Conservation (phyloP, 306 rosid genomes). For the Cicer cuneatum region DNA sequence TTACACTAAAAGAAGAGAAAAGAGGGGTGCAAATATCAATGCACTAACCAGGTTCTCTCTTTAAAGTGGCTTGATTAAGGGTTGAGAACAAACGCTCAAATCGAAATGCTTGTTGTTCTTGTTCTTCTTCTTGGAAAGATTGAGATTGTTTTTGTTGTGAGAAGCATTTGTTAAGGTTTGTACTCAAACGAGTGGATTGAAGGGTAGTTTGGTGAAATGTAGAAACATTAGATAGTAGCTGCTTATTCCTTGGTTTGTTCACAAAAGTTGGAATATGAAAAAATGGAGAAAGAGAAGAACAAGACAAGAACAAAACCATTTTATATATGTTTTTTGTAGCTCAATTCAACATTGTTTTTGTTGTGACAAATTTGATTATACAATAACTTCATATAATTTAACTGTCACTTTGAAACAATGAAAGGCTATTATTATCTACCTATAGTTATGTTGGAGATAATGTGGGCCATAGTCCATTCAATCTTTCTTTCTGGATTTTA, state of each 20-base stretch:
- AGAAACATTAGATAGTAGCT: conserved; percentile 25
- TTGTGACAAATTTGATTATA: conserved; percentile 27
- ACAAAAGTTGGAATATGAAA: conserved; percentile 32
- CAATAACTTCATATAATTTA: neutral
- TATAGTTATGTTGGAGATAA: conserved; percentile 36
- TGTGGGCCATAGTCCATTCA: conserved; percentile 45
- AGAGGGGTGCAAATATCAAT: neutral
- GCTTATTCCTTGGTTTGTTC: conserved; percentile 39
- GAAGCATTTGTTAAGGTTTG: conserved; percentile 49
- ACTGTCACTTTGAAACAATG: neutral
- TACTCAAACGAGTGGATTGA: conserved; percentile 33
- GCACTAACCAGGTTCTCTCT: conserved; percentile 77
- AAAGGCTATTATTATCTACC: conserved; percentile 5
- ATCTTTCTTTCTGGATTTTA: neutral
- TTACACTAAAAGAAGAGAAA: neutral
- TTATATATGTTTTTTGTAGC: conserved; percentile 29
- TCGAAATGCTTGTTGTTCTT: conserved; percentile 38
- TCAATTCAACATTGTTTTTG: conserved; percentile 15
- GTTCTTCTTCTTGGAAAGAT: conserved; percentile 39
- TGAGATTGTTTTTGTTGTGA: conserved; percentile 48
- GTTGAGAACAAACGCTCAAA: conserved; percentile 74
- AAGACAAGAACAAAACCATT: conserved; percentile 29
- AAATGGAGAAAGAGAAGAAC: conserved; percentile 17
- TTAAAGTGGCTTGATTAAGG: conserved; percentile 69
- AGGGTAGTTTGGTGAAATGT: conserved; percentile 35